These are phyloP conservation scores for Nephelium lappaceum DNA, from an alignment of 345 rosid species.

Conservation along the genomic window DNA sequence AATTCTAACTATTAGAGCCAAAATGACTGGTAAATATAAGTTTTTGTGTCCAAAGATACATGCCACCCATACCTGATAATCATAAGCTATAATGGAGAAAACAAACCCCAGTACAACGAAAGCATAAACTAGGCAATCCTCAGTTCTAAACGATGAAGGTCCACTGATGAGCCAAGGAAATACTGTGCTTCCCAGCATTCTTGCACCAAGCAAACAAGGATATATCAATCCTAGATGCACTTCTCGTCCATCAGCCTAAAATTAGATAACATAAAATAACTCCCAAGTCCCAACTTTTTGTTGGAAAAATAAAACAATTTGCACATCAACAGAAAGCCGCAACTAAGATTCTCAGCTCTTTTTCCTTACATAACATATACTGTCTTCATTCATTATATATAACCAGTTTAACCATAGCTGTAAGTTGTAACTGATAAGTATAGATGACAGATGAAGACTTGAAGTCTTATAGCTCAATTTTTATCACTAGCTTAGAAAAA, in stretches of 20 bases:
- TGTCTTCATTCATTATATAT: background rate
- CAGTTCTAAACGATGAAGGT: conserved; percentile 63
- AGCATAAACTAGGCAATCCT: conserved; percentile 74
- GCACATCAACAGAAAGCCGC: background rate
- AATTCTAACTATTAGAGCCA: conserved; percentile 11
- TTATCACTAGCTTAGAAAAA: background rate
- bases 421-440: background rate
- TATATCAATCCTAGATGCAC: conserved; percentile 80
- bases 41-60: background rate
- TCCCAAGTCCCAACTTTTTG: background rate
- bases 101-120: conserved; percentile 60
- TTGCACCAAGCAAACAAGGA: conserved; percentile 84
- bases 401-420: background rate
- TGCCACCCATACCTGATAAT: conserved; percentile 72
- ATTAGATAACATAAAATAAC: conserved; percentile 8
- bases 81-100: conserved; percentile 80
- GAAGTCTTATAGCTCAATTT: background rate
- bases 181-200: conserved; percentile 91
- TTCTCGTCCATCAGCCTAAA: conserved; percentile 96
- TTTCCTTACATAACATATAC: background rate
- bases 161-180: conserved; percentile 84
- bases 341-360: conserved; percentile 9
- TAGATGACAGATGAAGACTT: background rate
- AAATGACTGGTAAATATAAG: background rate
- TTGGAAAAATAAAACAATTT: background rate